A percentile compares a stretch with the other conserved stretches of the same genome.
Conservation (phyloP, 2,329 filamentous ascomycete species). For the Cytospora piceae region DNA sequence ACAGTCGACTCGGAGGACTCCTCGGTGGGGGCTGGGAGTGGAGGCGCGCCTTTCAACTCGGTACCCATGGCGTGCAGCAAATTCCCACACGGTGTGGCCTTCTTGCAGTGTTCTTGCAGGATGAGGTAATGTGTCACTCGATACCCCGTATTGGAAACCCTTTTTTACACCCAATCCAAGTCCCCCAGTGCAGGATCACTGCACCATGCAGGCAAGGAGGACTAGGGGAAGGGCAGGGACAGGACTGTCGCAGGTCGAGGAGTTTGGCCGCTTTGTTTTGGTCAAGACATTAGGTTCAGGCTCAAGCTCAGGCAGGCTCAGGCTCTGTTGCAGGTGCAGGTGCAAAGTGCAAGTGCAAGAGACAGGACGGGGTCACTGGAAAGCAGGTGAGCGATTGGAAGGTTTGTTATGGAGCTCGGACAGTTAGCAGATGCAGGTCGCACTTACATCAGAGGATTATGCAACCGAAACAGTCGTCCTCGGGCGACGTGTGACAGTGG, state of each 20-base stretch:
- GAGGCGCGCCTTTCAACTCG: conserved; percentile 62
- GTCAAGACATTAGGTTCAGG: conserved; percentile 32
- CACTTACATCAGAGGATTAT: conserved; percentile 26
- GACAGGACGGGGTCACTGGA: neutral
- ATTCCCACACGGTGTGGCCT: conserved; percentile 30
- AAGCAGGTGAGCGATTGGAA: conserved; percentile 24
- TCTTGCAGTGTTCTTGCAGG: conserved; percentile 21
- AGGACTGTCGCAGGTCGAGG: conserved; percentile 27
- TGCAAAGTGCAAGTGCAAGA: neutral
- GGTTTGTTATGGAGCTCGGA: conserved; percentile 21
- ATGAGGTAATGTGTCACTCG: conserved; percentile 32
- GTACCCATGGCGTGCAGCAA: conserved; percentile 53
- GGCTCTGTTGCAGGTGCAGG: conserved; percentile 21
- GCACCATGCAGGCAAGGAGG: conserved; percentile 29
- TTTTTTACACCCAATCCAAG: conserved; percentile 24
- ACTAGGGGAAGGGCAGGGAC: conserved; percentile 15
- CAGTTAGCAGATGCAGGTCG: conserved; percentile 17
- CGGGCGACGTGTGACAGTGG: conserved; percentile 17
- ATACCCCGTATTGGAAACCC: conserved; percentile 25
- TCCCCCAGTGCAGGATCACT: conserved; percentile 26
- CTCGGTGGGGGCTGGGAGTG: conserved; percentile 79
- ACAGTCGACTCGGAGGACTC: conserved; percentile 65
- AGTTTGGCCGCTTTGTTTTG: conserved; percentile 27
- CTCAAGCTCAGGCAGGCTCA: conserved; percentile 13
- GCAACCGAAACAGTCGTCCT: conserved; percentile 21